Evolutionary conservation across 306 rosid species (phyloP), one percentile per base, ranked within the genome.

Genomic region (Vigna nakashimae): DNA sequence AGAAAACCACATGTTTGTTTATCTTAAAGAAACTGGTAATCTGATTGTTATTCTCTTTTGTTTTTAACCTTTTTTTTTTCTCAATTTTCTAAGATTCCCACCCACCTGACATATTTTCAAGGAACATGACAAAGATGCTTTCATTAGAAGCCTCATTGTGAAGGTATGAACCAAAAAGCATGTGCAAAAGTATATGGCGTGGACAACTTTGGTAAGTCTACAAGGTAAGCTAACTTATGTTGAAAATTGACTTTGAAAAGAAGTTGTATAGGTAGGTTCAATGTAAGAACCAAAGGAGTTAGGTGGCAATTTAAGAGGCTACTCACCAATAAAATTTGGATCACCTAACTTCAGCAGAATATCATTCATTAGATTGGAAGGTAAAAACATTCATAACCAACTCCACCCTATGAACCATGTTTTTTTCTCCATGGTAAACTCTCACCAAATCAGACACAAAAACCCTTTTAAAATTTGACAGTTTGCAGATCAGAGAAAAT

Each of bases 321-420:
- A 82, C 59, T 77, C 9, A 59, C 74, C 67, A 59, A 34, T 32
- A 32, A 56, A 59, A 68, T 24, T 26, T 26, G 6, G 43, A 18
- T 63, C 88, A 84, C 92, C 85, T 82, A 87, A 63, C 80, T 77
- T 69, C 62, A 49, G 60, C 66, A 49, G 55, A 69, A 66, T 34
- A 64, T 57, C 15, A 49, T 28, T 43, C 58, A 72, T 74, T 65
- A 64, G 4, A 71, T 43, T 4, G 64, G 75, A 65, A 57, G 46
- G 36, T 30, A n/a, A 24, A 30, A 8, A 56, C 62, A 32, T 26
- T 45, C 49, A 28, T 36, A 48, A 78, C 77, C 55, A 65, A 73
- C 51, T 49, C 58, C 32, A 66, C 82, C 69, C 28, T 24, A 18
- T 50, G 17, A 43, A 32, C 42, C 69, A 18, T 16, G 7, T 15